Evolutionary conservation across 2,329 filamentous ascomycete species (phyloP).

Genomic region (Pseudocercospora cruenta): DNA sequence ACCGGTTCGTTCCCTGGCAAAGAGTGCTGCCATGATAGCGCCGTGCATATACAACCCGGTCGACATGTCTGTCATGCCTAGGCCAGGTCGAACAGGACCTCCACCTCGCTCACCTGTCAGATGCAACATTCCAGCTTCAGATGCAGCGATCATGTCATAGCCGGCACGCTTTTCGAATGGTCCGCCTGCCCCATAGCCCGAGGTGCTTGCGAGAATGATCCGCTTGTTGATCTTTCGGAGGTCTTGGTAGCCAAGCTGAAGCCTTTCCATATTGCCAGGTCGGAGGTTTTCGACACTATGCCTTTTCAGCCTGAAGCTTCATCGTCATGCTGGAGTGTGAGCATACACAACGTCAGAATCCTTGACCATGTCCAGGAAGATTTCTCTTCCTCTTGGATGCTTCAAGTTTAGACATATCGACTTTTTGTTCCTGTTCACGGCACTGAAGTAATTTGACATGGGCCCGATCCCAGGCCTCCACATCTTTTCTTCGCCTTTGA

Average conservation of each 20-base stretch:
- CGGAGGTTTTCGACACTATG: constrained; percentile 48
- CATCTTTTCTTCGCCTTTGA: constrained; percentile 30
- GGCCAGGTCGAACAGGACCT: constrained; percentile 46
- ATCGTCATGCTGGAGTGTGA: background rate
- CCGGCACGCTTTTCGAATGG: constrained; percentile 49
- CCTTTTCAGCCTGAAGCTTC: background rate
- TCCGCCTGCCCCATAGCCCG: constrained; percentile 48
- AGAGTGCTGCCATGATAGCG: constrained; percentile 49
- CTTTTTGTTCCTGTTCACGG: constrained; percentile 52
- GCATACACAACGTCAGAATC: constrained; percentile 43
- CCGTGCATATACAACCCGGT: constrained; percentile 53
- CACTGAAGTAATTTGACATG: constrained; percentile 45
- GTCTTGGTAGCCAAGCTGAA: constrained; percentile 47
- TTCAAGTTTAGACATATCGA: constrained; percentile 47
- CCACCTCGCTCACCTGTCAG: constrained; percentile 49
- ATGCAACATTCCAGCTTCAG: constrained; percentile 50
- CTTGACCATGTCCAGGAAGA: constrained; percentile 43
- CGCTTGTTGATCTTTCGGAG: constrained; percentile 43
- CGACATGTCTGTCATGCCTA: constrained; percentile 51
- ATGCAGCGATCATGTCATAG: constrained; percentile 52
- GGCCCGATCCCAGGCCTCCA: constrained; percentile 33
- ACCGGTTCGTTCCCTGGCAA: constrained; percentile 44
- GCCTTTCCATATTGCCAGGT: constrained; percentile 47
- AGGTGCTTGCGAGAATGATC: constrained; percentile 50
- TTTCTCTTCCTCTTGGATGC: constrained; percentile 40